Conservation (phyloP, 1,284 basidiomycete species). For the Ceratobasidium sp. region DNA sequence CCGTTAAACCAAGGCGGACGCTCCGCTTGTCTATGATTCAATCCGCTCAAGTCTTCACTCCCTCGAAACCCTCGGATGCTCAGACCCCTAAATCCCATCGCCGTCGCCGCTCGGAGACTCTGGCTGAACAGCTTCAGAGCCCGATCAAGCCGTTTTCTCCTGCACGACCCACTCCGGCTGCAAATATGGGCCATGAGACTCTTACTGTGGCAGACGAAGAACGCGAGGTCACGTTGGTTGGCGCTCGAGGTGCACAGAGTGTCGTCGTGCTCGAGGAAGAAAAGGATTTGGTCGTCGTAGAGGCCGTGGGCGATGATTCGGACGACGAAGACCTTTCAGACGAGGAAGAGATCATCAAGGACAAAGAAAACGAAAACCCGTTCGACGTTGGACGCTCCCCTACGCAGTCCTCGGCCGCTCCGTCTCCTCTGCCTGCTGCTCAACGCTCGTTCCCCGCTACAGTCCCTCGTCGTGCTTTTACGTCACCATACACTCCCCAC, state of each 20-base stretch:
- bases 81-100: slow-evolving; percentile 53
- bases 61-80: slow-evolving; percentile 57
- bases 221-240: slow-evolving; percentile 71
- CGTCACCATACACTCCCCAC: slow-evolving; percentile 38
- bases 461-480: slow-evolving; percentile 10
- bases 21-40: slow-evolving; percentile 80
- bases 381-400: slow-evolving; percentile 39
- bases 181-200: slow-evolving; percentile 55
- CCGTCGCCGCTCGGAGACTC: slow-evolving; percentile 51
- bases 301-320: slow-evolving; percentile 65
- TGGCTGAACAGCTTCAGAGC: slow-evolving; percentile 53
- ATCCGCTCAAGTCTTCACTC: slow-evolving; percentile 77
- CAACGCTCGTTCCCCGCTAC: slow-evolving; percentile 24
- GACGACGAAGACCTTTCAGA: slow-evolving; percentile 38
- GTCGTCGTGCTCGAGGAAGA: slow-evolving; percentile 78
- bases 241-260: slow-evolving; percentile 63
- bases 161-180: slow-evolving; percentile 38
- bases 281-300: slow-evolving; percentile 76
- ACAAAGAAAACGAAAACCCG: slow-evolving; percentile 44
- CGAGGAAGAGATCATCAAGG: slow-evolving; percentile 30
- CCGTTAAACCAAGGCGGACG: slow-evolving; percentile 60
- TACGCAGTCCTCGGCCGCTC: slow-evolving; percentile 10
- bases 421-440: not conserved
- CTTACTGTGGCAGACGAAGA: slow-evolving; percentile 52
- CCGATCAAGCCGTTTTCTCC: slow-evolving; percentile 49